Evolutionary conservation across 2,329 filamentous ascomycete species (phyloP), one percentile per base, ranked within the genome.

Genomic region (Neonectria faginata): DNA sequence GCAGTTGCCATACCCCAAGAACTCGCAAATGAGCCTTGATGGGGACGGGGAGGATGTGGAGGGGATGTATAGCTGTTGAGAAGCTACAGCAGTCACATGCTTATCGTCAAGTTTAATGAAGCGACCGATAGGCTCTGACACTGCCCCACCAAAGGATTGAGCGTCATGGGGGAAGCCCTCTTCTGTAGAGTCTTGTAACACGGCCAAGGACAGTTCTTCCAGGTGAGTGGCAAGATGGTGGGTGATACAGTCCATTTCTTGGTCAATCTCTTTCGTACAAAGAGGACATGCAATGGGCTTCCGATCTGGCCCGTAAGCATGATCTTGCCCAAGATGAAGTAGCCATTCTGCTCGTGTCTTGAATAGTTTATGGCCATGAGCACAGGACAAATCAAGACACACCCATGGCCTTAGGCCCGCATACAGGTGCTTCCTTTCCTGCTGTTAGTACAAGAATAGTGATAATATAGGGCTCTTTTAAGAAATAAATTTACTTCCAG

Each of bases 21-120:
- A 84, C 60, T 87, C 85, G 76, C 84, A 86, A 10, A 66, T 53
- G 22, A 59, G 31, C 6, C 45, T 31, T 14, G 39, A 11, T 16
- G 31, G 12, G 29, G 29, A 31, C 10, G 29, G 29, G 8, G 29
- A 9, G 29, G 29, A 31, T 9, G 1, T 11, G 31, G 31, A 12
- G 31, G 10, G 31, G 11, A 33, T 33, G 31, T 2, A 8, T 10
- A 33, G 31, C 10, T 33, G 31, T 10, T 10, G 10, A 33, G 31
- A 12, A 33, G 10, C 10, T 12, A 12, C 11, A 33, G 31, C 3
- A 33, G 31, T 33, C 31, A 33, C 10, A 33, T 10, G 4, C 5
- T 33, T 33, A 33, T 33, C 31, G 9, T 33, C 31, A 10, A 1
- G 11, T 10, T 33, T 11, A 10, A 33, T 4, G 10, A 33, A 10